Evolutionary conservation across 2,329 filamentous ascomycete genomes (phyloP).

Genomic region (Fusarium chuoi): DNA sequence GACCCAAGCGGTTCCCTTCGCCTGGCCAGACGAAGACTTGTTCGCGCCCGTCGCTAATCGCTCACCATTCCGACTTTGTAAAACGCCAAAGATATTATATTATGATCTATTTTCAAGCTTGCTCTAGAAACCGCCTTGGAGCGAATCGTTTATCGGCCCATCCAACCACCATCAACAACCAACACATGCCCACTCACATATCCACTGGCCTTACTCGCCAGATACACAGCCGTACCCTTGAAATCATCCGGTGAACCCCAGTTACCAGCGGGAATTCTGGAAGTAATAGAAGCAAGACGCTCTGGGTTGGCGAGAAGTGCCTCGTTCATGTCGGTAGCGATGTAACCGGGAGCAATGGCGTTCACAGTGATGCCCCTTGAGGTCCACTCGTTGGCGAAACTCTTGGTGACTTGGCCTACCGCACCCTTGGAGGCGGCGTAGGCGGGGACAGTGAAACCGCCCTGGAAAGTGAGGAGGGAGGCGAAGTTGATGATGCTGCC

Average conservation of each 20-base stretch:
- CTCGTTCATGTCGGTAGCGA: constrained; percentile 93
- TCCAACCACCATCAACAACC: constrained; percentile 91
- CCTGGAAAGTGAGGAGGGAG: constrained; percentile 84
- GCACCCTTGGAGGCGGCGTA: constrained; percentile 90
- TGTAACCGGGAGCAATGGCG: constrained; percentile 89
- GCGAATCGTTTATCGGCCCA: constrained; percentile 71
- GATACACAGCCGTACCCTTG: constrained; percentile 81
- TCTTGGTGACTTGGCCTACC: constrained; percentile 85
- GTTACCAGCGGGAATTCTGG: constrained; percentile 82
- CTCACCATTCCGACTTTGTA: neutral
- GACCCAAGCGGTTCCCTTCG: constrained; percentile 28
- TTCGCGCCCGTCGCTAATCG: constrained; percentile 34
- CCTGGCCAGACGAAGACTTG: constrained; percentile 39
- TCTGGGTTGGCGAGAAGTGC: constrained; percentile 79
- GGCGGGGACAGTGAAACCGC: constrained; percentile 87
- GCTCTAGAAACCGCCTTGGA: neutral
- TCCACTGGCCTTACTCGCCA: constrained; percentile 79
- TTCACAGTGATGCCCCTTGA: constrained; percentile 84
- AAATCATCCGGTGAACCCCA: constrained; percentile 91
- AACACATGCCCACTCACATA: constrained; percentile 87
- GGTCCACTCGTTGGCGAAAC: constrained; percentile 87
- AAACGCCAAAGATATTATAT: constrained; percentile 3
- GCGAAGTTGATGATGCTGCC: constrained; percentile 88
- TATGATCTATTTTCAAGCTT: constrained; percentile 3
- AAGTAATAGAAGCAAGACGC: constrained; percentile 77